Evolutionary conservation across 768 basidiomycete species (phyloP).

Genomic region (Mycena kentingensis): DNA sequence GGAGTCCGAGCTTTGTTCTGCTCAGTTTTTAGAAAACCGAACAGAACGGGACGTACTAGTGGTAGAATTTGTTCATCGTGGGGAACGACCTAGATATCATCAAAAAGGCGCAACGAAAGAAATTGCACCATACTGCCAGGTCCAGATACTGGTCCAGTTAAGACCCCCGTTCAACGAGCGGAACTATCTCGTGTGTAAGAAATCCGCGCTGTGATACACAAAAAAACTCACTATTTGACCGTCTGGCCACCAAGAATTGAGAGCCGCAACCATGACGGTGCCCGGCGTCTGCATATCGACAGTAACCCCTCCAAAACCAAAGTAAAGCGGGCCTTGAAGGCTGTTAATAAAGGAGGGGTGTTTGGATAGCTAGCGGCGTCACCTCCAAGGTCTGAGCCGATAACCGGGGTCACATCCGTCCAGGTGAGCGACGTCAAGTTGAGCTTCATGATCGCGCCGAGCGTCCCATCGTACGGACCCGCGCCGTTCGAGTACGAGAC

Average conservation of each 20-base stretch:
- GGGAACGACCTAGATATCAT: no score
- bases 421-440: neutral
- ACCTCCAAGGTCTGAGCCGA: neutral
- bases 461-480: slow-evolving; percentile 60
- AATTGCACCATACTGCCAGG: slow-evolving; percentile 47
- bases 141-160: slow-evolving; percentile 63
- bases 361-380: no score
- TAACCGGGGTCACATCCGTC: slow-evolving; percentile 64
- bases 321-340: neutral
- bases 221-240: slow-evolving; percentile 46
- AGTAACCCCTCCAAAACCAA: slow-evolving; percentile 48
- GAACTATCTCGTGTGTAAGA: neutral
- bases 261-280: slow-evolving; percentile 67
- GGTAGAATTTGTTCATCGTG: slow-evolving; percentile 51
- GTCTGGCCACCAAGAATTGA: slow-evolving; percentile 68
- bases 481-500: slow-evolving; percentile 62
- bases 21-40: no score
- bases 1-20: slow-evolving; percentile 48
- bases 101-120: no score
- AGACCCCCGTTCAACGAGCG: slow-evolving; percentile 55
- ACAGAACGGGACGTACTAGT: no score
- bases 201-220: neutral
- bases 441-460: neutral
- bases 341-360: no score
- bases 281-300: slow-evolving; percentile 63